Evolutionary conservation across 2,329 filamentous ascomycete species (phyloP).

Genomic region (Aspergillus quadrilineatus): DNA sequence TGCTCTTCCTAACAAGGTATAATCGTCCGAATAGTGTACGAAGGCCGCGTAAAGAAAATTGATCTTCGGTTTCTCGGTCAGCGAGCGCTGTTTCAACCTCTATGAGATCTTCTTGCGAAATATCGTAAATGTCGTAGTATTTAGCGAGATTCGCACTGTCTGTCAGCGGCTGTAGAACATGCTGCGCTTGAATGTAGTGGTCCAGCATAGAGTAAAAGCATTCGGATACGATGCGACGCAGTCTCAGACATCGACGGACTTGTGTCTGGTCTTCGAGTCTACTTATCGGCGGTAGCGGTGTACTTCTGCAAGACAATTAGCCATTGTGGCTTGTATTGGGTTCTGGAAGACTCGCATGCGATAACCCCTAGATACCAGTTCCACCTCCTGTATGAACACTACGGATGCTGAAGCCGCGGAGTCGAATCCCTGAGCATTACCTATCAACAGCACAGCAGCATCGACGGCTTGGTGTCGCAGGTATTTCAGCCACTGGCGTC

Average conservation of each 20-base stretch:
- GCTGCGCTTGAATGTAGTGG: constrained; percentile 69
- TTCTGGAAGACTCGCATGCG: constrained; percentile 60
- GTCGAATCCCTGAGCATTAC: constrained; percentile 77
- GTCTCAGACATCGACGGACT: constrained; percentile 71
- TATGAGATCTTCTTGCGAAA: constrained; percentile 69
- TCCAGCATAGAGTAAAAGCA: constrained; percentile 70
- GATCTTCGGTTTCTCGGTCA: constrained; percentile 69
- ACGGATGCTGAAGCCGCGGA: constrained; percentile 72
- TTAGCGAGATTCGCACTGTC: constrained; percentile 82
- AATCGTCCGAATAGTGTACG: constrained; percentile 80
- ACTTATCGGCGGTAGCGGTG: constrained; percentile 86
- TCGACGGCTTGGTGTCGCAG: constrained; percentile 71
- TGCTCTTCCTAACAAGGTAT: constrained; percentile 76
- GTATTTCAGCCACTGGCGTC: constrained; percentile 78
- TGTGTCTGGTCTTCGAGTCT: constrained; percentile 82
- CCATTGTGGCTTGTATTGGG: constrained; percentile 1
- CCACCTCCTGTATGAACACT: constrained; percentile 88
- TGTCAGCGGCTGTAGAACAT: constrained; percentile 68
- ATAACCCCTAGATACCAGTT: constrained; percentile 88
- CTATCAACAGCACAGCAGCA: constrained; percentile 67
- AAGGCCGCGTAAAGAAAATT: constrained; percentile 73
- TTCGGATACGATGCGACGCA: constrained; percentile 72
- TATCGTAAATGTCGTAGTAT: constrained; percentile 87
- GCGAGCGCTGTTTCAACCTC: constrained; percentile 67
- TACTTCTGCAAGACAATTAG: constrained; percentile 61